Evolutionary conservation across 306 rosid genomes (phyloP).

Genomic region (Abrus pulchellus): DNA sequence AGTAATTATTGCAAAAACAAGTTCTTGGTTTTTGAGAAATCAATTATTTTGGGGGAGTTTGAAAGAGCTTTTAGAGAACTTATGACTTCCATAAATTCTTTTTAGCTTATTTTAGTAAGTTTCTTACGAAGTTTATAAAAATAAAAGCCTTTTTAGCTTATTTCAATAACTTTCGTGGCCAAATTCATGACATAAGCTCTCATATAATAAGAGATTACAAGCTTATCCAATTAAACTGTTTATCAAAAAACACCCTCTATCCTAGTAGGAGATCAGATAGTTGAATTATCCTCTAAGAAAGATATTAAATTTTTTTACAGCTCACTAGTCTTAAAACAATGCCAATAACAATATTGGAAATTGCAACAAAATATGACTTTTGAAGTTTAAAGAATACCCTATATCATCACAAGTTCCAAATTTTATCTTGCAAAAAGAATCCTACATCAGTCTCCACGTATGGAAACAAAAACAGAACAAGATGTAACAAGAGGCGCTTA

Average conservation of each 20-base stretch:
- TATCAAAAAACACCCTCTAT: background rate
- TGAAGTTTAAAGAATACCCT: background rate
- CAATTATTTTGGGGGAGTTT: background rate
- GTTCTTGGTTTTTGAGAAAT: background rate
- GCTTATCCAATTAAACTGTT: too few relatives aligned
- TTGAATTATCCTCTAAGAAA: constrained; percentile 7
- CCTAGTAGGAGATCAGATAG: constrained; percentile 6
- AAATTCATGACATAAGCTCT: too few relatives aligned
- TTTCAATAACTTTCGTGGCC: too few relatives aligned
- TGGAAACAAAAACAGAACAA: constrained; percentile 38
- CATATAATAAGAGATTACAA: too few relatives aligned
- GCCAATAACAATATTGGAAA: constrained; percentile 1
- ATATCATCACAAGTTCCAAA: background rate
- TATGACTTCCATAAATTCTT: too few relatives aligned
- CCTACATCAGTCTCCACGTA: background rate
- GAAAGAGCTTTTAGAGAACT: too few relatives aligned
- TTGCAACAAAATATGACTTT: constrained; percentile 5
- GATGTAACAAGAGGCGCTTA: background rate
- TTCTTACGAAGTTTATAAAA: too few relatives aligned
- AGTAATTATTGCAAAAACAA: background rate
- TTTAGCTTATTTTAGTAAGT: too few relatives aligned
- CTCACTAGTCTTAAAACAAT: constrained; percentile 2
- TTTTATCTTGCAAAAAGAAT: constrained; percentile 2
- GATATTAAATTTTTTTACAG: background rate
- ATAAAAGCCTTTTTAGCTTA: too few relatives aligned